These are phyloP conservation scores for Actinomucor elegans DNA, from an alignment of 371 early-diverging fungal species.

Conservation along the genomic window DNA sequence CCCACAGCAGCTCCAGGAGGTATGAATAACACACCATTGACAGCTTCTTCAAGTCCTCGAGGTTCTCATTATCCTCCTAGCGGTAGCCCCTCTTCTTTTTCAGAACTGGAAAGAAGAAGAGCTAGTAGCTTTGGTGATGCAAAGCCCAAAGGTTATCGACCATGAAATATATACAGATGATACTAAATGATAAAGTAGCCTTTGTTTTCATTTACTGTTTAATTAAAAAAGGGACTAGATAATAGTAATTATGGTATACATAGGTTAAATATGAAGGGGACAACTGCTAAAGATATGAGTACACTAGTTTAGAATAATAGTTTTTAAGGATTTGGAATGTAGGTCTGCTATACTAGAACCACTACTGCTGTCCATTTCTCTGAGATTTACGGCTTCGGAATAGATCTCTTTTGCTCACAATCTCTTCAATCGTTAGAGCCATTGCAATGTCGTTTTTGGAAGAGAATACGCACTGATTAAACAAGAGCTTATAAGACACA, in stretches of 20 bases:
- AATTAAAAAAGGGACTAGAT: too few relatives aligned
- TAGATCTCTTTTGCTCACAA: constrained; percentile 12
- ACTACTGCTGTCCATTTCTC: too few relatives aligned
- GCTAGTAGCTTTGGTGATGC: constrained; percentile 34
- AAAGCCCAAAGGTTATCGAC: constrained; percentile 14
- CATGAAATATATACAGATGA: too few relatives aligned
- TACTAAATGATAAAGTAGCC: too few relatives aligned
- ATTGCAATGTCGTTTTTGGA: constrained; percentile 8
- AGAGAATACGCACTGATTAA: constrained; percentile 13
- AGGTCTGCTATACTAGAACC: too few relatives aligned
- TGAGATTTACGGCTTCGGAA: constrained; percentile 14
- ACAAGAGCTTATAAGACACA: too few relatives aligned
- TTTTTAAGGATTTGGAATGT: too few relatives aligned
- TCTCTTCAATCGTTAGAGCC: constrained; percentile 9
- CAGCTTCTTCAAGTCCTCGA: constrained; percentile 21
- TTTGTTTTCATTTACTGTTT: too few relatives aligned
- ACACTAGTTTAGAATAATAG: too few relatives aligned
- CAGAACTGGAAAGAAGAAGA: constrained; percentile 29
- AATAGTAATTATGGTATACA: too few relatives aligned
- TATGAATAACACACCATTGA: background rate
- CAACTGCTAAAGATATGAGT: too few relatives aligned
- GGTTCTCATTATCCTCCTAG: constrained; percentile 14
- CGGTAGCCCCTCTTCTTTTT: constrained; percentile 28
- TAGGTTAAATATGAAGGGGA: too few relatives aligned
- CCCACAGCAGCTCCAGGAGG: constrained; percentile 1